Evolutionary conservation across 257 asterid genomes (phyloP), one percentile per base, ranked within the genome.

Genomic region (Cynanchum wilfordii): DNA sequence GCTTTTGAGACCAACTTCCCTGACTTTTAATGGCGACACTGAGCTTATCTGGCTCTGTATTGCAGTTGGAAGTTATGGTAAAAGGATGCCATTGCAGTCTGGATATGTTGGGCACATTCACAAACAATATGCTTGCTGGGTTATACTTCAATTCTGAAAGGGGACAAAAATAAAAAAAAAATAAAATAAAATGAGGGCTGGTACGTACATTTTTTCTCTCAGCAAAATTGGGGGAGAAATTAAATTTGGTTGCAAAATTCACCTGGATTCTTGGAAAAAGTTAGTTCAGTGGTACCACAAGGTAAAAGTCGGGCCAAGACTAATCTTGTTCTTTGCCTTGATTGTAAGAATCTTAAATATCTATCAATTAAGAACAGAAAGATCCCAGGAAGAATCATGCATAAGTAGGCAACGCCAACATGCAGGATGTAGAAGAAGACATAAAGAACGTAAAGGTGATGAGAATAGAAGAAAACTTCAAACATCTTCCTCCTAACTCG

Each of bases 251-350:
- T 45, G 51, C 19, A 50, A 15, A 13, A 50, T 12, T 12, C n/a
- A 84, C 94, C 87, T 86, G 89, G 86, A 84, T 68, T 80, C 81
- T 90, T 90, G 79, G 89, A 82, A 50, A 90, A 90, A 54, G 84
- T 88, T 5, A 88, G 81, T 73, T 90, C 96, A 77, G 82, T 78
- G 69, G 85, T 80, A 25, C 83, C 85, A 16, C 80, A 84, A 38
- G 94, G 92, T 30, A 89, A 80, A 75, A 89, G 79, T n/a, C 89
- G 80, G 0, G 90, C 62, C 0, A 88, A 81, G n/a, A 81, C 74
- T 8, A 90, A 69, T 40, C 86, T 66, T 52, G 73, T 55, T 69
- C 85, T 79, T 20, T n/a, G 51, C 65, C 84, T 81, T 0, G 96
- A 90, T 59, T 90, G 94, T 10, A 90, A 71, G 88, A 88, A 86